Conservation (phyloP, 805 yeast genomes). For the Ogataea zsoltii region DNA sequence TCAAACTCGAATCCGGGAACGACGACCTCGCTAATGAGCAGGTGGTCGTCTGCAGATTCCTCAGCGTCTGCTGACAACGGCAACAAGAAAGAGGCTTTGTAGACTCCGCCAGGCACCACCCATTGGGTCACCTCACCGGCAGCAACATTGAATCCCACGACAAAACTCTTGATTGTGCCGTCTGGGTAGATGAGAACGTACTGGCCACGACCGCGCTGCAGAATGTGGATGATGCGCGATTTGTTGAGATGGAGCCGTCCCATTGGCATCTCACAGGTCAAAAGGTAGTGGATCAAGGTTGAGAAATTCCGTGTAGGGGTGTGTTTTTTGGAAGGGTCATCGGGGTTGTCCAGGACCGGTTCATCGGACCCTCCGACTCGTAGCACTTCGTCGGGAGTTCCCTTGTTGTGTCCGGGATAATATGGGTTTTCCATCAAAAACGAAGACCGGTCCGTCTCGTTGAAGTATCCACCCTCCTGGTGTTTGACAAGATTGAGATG, state of each 20-base stretch:
- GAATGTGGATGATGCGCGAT: constrained; percentile 55
- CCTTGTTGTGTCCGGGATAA: constrained; percentile 31
- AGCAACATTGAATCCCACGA: constrained; percentile 50
- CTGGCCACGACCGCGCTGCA: constrained; percentile 57
- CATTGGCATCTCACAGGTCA: constrained; percentile 50
- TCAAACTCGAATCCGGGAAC: constrained; percentile 62
- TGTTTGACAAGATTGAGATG: constrained; percentile 42
- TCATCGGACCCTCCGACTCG: constrained; percentile 16
- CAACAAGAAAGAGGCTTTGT: constrained; percentile 53
- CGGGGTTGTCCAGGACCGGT: constrained; percentile 16
- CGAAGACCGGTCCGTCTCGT: constrained; percentile 56
- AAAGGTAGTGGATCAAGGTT: constrained; percentile 52
- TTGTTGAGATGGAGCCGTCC: constrained; percentile 53
- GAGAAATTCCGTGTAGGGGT: constrained; percentile 42
- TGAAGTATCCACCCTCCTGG: constrained; percentile 59
- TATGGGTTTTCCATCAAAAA: constrained; percentile 42
- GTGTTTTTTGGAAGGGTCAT: constrained; percentile 18
- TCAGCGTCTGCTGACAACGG: constrained; percentile 34
- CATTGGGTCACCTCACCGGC: constrained; percentile 56
- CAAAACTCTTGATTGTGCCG: constrained; percentile 49
- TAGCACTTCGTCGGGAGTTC: constrained; percentile 13
- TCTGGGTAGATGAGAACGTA: constrained; percentile 54
- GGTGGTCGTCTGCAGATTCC: constrained; percentile 39
- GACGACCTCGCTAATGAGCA: constrained; percentile 57
- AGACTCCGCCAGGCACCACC: constrained; percentile 64